Conservation (phyloP, 2,329 filamentous ascomycete species). For the Aspergillus sp. region DNA sequence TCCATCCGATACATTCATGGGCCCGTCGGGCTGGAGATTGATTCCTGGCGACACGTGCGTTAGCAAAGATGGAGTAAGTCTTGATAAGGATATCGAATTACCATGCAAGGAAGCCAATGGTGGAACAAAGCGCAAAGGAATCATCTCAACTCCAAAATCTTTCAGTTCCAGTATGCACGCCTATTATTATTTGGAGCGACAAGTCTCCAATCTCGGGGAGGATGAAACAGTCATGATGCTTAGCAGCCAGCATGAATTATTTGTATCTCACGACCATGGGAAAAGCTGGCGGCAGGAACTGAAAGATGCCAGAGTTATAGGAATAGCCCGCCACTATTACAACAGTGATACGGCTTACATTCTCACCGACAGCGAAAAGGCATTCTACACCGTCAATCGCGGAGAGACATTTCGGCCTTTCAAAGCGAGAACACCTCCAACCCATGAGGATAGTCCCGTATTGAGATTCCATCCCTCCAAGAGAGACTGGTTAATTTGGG, state of each 20-base stretch:
- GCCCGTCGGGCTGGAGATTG: conserved; percentile 84
- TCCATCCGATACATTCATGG: conserved; percentile 72
- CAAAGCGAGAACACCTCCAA: conserved; percentile 64
- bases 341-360: conserved; percentile 87
- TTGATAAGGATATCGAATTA: conserved; percentile 71
- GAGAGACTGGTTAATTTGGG: conserved; percentile 91
- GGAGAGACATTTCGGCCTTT: conserved; percentile 74
- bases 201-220: conserved; percentile 59
- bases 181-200: conserved; percentile 77
- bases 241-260: conserved; percentile 62
- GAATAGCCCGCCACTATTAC: conserved; percentile 75
- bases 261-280: conserved; percentile 79
- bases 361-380: conserved; percentile 65
- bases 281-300: conserved; percentile 78
- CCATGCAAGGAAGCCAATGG: conserved; percentile 68
- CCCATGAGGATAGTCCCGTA: conserved; percentile 51
- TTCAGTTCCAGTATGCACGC: conserved; percentile 62
- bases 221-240: conserved; percentile 74
- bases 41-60: conserved; percentile 82
- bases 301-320: conserved; percentile 66
- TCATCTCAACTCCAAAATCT: conserved; percentile 58
- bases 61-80: conserved; percentile 59
- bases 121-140: conserved; percentile 58
- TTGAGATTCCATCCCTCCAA: conserved; percentile 79
- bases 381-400: conserved; percentile 80